Evolutionary conservation across 805 yeast genomes (phyloP).

Genomic region (Ogataea methylovora): DNA sequence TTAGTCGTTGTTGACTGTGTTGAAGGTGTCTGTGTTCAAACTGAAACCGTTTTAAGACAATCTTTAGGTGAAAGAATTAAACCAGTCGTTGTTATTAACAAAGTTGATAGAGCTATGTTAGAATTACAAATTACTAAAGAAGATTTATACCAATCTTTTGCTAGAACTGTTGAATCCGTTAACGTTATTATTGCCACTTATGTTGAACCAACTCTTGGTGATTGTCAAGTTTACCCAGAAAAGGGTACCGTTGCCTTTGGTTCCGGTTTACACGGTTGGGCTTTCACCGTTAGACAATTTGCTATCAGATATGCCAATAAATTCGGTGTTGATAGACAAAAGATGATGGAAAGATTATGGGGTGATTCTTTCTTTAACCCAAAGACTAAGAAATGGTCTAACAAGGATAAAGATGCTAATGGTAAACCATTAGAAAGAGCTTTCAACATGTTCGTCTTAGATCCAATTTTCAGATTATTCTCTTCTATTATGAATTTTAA

Average conservation of each 20-base stretch:
- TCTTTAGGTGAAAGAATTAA: conserved; percentile 98
- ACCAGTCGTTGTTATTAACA: conserved; percentile 98
- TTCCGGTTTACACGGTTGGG: conserved; percentile 99
- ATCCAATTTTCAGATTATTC: conserved; percentile 97
- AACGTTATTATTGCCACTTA: conserved; percentile 97
- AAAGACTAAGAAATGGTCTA: conserved; percentile 99
- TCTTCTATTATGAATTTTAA: conserved; percentile 98
- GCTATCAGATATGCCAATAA: conserved; percentile 97
- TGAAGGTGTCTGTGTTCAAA: conserved; percentile 99
- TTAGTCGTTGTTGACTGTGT: conserved; percentile 98
- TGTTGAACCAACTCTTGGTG: conserved; percentile 86
- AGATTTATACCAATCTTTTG: conserved; percentile 95
- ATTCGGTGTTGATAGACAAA: conserved; percentile 96
- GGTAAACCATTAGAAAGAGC: conserved; percentile 98
- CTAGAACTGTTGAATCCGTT: conserved; percentile 99
- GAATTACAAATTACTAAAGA: conserved; percentile 99
- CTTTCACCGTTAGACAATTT: conserved; percentile 98
- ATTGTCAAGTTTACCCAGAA: conserved; percentile 98
- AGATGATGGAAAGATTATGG: conserved; percentile 99
- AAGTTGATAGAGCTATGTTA: conserved; percentile 98
- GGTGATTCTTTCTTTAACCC: conserved; percentile 99
- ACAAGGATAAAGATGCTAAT: conserved; percentile 90
- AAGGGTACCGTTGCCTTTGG: conserved; percentile 99
- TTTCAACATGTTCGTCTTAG: conserved; percentile 97
- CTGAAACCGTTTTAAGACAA: conserved; percentile 99